Evolutionary conservation across 1,284 basidiomycete species (phyloP).

Genomic region (Stygiomarasmius scandens): DNA sequence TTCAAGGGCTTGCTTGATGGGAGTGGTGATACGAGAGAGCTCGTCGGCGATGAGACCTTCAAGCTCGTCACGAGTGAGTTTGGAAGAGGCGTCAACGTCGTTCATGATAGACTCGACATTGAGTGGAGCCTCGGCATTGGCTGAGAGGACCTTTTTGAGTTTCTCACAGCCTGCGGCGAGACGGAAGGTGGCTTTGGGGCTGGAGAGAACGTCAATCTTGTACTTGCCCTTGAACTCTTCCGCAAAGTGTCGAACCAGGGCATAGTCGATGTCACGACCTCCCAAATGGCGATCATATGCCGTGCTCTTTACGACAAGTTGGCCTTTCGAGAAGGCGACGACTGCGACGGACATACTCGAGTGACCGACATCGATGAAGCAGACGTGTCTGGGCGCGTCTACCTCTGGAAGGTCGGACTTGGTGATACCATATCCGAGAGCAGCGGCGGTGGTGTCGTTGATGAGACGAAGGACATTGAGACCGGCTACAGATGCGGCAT

Average conservation of each 20-base stretch:
- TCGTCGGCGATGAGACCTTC: slow-evolving; percentile 90
- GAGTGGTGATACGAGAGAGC: slow-evolving; percentile 89
- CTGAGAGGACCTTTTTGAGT: slow-evolving; percentile 68
- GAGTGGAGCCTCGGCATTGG: slow-evolving; percentile 84
- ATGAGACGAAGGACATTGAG: slow-evolving; percentile 90
- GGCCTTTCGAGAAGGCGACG: slow-evolving; percentile 91
- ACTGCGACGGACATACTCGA: slow-evolving; percentile 84
- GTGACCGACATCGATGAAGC: slow-evolving; percentile 93
- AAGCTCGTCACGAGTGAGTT: slow-evolving; percentile 89
- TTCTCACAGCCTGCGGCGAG: slow-evolving; percentile 87
- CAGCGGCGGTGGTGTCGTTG: slow-evolving; percentile 92
- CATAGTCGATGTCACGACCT: slow-evolving; percentile 91
- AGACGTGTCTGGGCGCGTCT: slow-evolving; percentile 83
- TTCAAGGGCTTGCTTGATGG: slow-evolving; percentile 89
- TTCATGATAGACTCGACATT: slow-evolving; percentile 94
- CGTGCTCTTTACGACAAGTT: slow-evolving; percentile 81
- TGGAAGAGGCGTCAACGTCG: slow-evolving; percentile 93
- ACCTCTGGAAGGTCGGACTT: slow-evolving; percentile 89
- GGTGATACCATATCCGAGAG: slow-evolving; percentile 95
- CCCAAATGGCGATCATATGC: slow-evolving; percentile 91
- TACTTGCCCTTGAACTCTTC: slow-evolving; percentile 91
- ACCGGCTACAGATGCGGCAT: slow-evolving; percentile 86
- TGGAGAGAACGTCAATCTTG: slow-evolving; percentile 91
- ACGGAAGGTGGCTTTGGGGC: slow-evolving; percentile 91
- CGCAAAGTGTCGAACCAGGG: slow-evolving; percentile 85